A percentile compares a stretch with the other conserved stretches of the same genome.
Conservation (phyloP, 768 basidiomycete genomes). For the Termitomyces sp. region DNA sequence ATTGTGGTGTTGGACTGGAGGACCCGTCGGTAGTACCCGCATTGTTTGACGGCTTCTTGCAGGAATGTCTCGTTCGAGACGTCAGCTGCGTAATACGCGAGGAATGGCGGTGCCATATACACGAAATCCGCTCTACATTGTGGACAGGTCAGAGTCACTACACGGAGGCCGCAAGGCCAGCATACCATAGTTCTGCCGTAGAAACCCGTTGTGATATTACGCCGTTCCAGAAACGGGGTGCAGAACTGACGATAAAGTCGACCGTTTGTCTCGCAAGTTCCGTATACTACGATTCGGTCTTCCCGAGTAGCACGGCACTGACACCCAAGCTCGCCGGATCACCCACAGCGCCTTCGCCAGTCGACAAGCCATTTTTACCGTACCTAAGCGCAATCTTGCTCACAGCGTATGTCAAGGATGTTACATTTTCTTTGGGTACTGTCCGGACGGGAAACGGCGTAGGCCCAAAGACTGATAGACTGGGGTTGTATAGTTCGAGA, state of each 20-base stretch:
- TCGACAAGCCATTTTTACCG: conserved; percentile 26
- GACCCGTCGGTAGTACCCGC: conserved; percentile 29
- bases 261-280: conserved; percentile 26
- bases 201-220: conserved; percentile 39
- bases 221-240: conserved; percentile 35
- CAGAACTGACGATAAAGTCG: conserved; percentile 26
- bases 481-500: conserved; percentile 35
- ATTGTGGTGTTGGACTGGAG: conserved; percentile 23
- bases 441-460: conserved; percentile 28
- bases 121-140: conserved; percentile 40
- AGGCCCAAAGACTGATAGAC: conserved; percentile 32
- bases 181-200: conserved; percentile 37
- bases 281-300: conserved; percentile 22
- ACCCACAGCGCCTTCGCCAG: conserved; percentile 35
- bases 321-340: conserved; percentile 46
- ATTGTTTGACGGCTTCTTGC: conserved; percentile 31
- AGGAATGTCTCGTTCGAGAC: conserved; percentile 28
- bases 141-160: not conserved
- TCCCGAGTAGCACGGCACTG: conserved; percentile 37
- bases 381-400: conserved; percentile 30
- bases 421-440: conserved; percentile 14
- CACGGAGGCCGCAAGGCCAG: not conserved
- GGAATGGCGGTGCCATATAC: conserved; percentile 47
- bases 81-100: conserved; percentile 41
- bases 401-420: conserved; percentile 30